These are phyloP conservation scores for Boletus rubropictus DNA, from an alignment of 768 basidiomycete species.

Conservation along the genomic window DNA sequence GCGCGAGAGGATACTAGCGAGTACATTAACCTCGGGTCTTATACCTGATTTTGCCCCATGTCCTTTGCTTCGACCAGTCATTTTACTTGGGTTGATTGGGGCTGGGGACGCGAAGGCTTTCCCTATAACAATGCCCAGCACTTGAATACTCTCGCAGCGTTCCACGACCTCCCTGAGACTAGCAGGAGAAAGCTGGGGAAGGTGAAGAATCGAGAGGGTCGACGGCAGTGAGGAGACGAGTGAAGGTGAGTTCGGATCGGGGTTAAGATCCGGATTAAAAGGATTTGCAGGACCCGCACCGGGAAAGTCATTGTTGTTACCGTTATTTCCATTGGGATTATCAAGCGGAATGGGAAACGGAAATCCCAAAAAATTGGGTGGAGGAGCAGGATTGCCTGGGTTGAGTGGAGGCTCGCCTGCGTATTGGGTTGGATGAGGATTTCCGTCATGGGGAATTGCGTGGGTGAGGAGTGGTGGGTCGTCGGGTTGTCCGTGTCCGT, in stretches of 20 bases:
- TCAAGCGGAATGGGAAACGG: constrained; percentile 3
- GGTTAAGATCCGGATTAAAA: constrained; percentile 7
- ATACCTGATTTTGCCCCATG: neutral
- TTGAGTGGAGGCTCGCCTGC: neutral
- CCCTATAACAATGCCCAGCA: constrained; percentile 19
- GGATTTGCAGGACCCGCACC: constrained; percentile 2
- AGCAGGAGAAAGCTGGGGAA: constrained; percentile 20
- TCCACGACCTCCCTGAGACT: constrained; percentile 20
- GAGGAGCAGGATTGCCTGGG: constrained; percentile 1
- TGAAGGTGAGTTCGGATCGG: constrained; percentile 20
- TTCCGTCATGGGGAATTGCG: neutral
- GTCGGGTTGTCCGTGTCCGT: neutral
- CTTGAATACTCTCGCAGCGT: constrained; percentile 13
- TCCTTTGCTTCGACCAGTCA: neutral
- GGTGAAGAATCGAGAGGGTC: constrained; percentile 29
- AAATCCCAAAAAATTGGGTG: constrained; percentile 6
- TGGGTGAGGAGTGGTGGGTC: constrained; percentile 16
- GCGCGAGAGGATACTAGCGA: constrained; percentile 12
- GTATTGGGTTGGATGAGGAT: neutral
- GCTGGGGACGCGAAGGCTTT: constrained; percentile 2
- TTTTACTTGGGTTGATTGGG: neutral
- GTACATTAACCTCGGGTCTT: constrained; percentile 12
- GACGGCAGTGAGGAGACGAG: constrained; percentile 29
- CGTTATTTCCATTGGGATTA: neutral
- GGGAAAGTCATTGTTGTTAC: neutral